Base-by-base conservation (phyloP, 345 rosid genomes). In the Passiflora organensis region DNA sequence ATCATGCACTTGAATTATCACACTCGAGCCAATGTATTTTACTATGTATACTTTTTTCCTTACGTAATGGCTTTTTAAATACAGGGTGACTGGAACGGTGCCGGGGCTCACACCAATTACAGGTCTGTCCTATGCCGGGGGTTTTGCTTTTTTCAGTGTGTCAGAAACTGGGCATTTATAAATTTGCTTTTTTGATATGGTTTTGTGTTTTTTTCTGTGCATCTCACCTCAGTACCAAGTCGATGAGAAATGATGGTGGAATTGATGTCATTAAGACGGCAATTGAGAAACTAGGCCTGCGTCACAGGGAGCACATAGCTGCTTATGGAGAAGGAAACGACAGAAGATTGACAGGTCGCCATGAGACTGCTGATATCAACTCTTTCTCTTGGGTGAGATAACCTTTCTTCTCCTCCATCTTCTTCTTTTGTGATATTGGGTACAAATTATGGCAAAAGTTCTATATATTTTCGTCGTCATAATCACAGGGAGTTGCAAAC, bases 31-130 rank as follows among this genome's bases (percentile, higher is more conserved):
- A n/a, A n/a, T n/a, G n/a, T n/a, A n/a, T n/a, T n/a, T n/a, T n/a
- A n/a, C n/a, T n/a, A n/a, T n/a, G n/a, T n/a, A n/a, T n/a, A n/a
- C n/a, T n/a, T n/a, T n/a, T n/a, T n/a, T n/a, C n/a, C n/a, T n/a
- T n/a, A n/a, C n/a, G n/a, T n/a, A n/a, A n/a, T n/a, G n/a, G 8
- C 8, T 28, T 28, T 1, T 38, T 23, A 3, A 36, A 12, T 13
- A 12, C 56, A 65, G 69, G 69, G 69, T 19, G 62, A 65, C 25
- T 57, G 69, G 69, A 65, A 65, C 36, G 69, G 69, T 1, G 69
- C 69, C 43, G 63, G 69, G 32, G 63, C 69, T 15, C 69, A 65
- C 58, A 51, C 63, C 0, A 65, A 65, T 37, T 65, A 57, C 53
- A 65, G 70, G 70, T 58, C 25, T 5, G 11, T 50, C 17, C 41